Conservation (phyloP, 2,329 filamentous ascomycete genomes). For the Fusarium subglutinans region DNA sequence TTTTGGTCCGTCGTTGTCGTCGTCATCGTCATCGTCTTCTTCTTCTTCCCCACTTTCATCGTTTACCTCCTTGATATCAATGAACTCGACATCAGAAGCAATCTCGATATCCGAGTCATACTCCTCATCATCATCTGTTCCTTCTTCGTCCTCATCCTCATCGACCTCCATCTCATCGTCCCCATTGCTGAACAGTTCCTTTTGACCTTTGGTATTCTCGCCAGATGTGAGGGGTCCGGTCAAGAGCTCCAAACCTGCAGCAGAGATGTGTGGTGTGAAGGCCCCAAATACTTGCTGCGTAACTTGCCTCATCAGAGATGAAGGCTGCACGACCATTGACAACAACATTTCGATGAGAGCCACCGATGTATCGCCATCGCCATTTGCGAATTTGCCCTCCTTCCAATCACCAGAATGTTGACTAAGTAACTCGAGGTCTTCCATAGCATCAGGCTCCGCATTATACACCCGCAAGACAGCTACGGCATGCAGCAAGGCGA, state of each 20-base stretch:
- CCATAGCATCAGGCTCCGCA: constrained; percentile 85
- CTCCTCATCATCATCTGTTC: constrained; percentile 54
- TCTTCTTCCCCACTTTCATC: constrained; percentile 55
- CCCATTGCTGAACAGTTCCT: constrained; percentile 81
- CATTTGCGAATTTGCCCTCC: constrained; percentile 56
- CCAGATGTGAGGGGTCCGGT: constrained; percentile 77
- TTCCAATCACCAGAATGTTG: constrained; percentile 41
- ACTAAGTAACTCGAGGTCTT: neutral
- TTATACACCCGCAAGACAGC: constrained; percentile 91
- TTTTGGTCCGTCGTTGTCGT: constrained; percentile 52
- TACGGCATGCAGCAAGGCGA: constrained; percentile 84
- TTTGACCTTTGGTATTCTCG: constrained; percentile 84
- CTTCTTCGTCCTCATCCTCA: constrained; percentile 50
- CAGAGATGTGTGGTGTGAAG: constrained; percentile 79
- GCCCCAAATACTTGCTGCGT: constrained; percentile 88
- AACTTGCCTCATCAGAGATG: constrained; percentile 83
- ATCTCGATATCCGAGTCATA: constrained; percentile 59
- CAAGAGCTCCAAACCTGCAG: constrained; percentile 73
- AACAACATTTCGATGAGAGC: constrained; percentile 87
- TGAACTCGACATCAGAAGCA: constrained; percentile 61
- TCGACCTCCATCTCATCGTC: constrained; percentile 67
- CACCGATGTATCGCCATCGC: constrained; percentile 69
- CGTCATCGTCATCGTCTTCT: constrained; percentile 55
- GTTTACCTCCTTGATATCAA: constrained; percentile 55
- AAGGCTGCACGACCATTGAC: constrained; percentile 88